Evolutionary conservation across 2,329 filamentous ascomycete species (phyloP).

Genomic region (Dothideomycetes sp.): DNA sequence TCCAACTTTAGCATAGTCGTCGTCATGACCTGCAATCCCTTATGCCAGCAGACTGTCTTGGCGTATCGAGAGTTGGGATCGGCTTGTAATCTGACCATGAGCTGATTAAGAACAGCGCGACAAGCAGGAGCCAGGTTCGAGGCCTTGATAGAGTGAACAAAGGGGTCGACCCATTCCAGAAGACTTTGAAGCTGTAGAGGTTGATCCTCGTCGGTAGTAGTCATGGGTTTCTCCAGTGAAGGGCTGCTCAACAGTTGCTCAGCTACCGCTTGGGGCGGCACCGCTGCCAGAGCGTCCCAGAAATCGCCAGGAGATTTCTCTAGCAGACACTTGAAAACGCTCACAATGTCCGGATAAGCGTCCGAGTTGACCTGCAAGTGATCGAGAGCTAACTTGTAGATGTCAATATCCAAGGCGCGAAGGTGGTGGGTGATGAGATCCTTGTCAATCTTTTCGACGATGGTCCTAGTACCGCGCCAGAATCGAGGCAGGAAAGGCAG

Average conservation of each 20-base stretch:
- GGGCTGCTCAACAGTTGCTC: constrained; percentile 73
- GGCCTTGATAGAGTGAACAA: constrained; percentile 67
- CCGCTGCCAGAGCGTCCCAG: constrained; percentile 78
- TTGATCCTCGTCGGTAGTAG: constrained; percentile 45
- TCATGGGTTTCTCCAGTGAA: constrained; percentile 52
- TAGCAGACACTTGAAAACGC: constrained; percentile 61
- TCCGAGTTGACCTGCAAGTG: constrained; percentile 46
- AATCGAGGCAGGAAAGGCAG: constrained; percentile 55
- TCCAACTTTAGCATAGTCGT: constrained; percentile 19
- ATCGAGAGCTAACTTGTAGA: constrained; percentile 52
- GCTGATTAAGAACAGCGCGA: constrained; percentile 64
- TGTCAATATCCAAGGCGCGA: constrained; percentile 65
- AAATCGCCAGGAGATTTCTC: constrained; percentile 70
- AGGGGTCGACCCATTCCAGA: constrained; percentile 68
- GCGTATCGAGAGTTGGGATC: constrained; percentile 47
- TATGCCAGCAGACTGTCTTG: constrained; percentile 52
- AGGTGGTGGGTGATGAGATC: constrained; percentile 69
- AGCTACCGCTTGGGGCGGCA: constrained; percentile 70
- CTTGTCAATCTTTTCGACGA: constrained; percentile 64
- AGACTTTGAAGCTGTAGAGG: constrained; percentile 49
- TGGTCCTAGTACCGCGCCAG: constrained; percentile 67
- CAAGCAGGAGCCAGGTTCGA: constrained; percentile 72
- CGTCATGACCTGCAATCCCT: constrained; percentile 51
- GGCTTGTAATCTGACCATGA: constrained; percentile 58
- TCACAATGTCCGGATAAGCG: constrained; percentile 60